phyloP scores from a whole-genome alignment of 352 stramenopile genomes.

The Pythium pectinolyticum region DNA sequence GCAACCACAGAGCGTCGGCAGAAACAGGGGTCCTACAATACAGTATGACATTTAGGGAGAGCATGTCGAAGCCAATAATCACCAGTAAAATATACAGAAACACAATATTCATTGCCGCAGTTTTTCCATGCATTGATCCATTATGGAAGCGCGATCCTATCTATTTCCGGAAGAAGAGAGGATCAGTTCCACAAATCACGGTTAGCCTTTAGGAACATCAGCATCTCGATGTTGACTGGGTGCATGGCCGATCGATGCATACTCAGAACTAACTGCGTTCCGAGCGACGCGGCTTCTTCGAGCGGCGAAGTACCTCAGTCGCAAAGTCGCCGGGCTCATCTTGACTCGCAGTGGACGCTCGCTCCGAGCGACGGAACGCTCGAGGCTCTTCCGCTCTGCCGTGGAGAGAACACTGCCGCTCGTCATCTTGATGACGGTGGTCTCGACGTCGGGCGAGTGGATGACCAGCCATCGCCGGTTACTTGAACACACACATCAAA shows the following conservation, averaged over 20 bases:
- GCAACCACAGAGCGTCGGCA: too few relatives aligned
- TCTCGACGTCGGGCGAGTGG: not conserved
- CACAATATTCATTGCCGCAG: not conserved
- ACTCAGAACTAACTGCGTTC: constrained; percentile 3
- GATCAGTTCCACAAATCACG: not conserved
- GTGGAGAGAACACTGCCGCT: not conserved
- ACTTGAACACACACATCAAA: constrained; percentile 20
- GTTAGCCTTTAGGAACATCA: not conserved
- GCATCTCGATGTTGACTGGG: not conserved
- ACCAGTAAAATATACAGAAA: not conserved
- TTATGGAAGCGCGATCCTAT: not conserved
- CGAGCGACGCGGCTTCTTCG: constrained; percentile 4
- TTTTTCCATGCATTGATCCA: not conserved
- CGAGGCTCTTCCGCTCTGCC: not conserved
- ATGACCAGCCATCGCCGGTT: constrained; percentile 21
- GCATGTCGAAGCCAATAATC: not conserved
- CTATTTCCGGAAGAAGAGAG: not conserved
- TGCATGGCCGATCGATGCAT: not conserved
- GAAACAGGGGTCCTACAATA: not conserved
- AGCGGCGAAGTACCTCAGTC: not conserved
- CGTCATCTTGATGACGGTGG: not conserved
- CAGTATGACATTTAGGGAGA: not conserved
- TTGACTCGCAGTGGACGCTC: not conserved
- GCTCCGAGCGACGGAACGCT: not conserved
- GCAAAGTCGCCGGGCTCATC: constrained; percentile 4